These are phyloP conservation scores for Crassisporium funariophilum DNA, from an alignment of 768 basidiomycete genomes.

Conservation along the genomic window DNA sequence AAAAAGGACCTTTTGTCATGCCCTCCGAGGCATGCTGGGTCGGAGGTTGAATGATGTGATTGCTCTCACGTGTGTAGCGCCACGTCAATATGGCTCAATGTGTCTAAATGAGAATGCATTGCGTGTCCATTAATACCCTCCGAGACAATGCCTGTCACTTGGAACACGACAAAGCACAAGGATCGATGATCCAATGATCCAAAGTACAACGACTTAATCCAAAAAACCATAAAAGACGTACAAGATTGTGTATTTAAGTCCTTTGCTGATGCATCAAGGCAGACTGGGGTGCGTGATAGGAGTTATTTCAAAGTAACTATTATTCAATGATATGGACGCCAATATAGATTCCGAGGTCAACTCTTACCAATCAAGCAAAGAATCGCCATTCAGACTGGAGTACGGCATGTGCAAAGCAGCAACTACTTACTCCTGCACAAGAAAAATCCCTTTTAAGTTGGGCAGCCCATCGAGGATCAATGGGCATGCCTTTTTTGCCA, in stretches of 20 bases:
- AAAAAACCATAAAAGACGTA: neutral
- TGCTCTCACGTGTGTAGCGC: too few relatives aligned
- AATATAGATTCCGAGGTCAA: neutral
- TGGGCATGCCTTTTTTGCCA: conserved; percentile 4
- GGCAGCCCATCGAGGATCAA: neutral
- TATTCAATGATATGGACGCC: too few relatives aligned
- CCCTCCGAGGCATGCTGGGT: too few relatives aligned
- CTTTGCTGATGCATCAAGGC: neutral
- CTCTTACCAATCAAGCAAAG: neutral
- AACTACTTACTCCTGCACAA: conserved; percentile 2
- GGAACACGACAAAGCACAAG: neutral
- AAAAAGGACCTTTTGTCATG: too few relatives aligned
- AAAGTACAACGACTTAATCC: neutral
- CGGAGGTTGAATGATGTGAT: too few relatives aligned
- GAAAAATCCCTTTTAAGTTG: conserved; percentile 11
- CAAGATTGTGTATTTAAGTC: neutral
- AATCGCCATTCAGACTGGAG: neutral
- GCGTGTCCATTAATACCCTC: too few relatives aligned
- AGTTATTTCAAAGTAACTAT: neutral
- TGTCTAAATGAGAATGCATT: too few relatives aligned
- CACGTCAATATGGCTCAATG: too few relatives aligned
- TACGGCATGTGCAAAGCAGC: neutral
- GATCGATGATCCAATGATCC: neutral
- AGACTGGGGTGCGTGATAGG: neutral
- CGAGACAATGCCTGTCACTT: neutral